Base-by-base conservation (phyloP, 371 early-diverging fungal genomes). In the Mucor velutinosus region DNA sequence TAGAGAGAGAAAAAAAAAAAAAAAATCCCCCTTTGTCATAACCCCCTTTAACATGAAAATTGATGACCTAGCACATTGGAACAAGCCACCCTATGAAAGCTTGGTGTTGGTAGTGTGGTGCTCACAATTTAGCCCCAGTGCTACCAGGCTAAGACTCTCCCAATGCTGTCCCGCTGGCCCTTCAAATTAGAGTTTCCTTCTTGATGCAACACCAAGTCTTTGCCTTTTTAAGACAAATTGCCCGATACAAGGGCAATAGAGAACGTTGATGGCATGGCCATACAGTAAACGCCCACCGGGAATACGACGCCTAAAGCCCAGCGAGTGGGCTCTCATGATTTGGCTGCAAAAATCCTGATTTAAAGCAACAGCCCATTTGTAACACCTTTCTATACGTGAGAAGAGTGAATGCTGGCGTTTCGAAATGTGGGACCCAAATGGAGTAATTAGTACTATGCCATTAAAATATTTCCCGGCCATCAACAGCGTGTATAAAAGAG, bases 381-480 rank as follows among this genome's bases (percentile, higher is more conserved):
- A 53, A 53, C 53, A 53, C 41, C 2, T 17, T 41, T 53, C 6
- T 21, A 53, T 53, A 53, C 53, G 53, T 53, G 53, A 53, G 53
- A 53, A 53, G 53, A 27, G 53, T 21, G 19, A 12, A 3, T 27
- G 23, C 8, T 53, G 14, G 53, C 27, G 53, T 53, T 53, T 25
- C 15, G 15, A 11, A 17, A 5, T 23, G 6, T 53, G 23, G 53
- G 14, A 3, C 60, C 69, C 51, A 58, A 68, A 68, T 63, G 69
- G 69, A 58, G 69, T 58, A 68, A 68, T 57, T 58, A 7, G 53
- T 27, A 14, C 21, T 53, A 53, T 53, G 35, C 29, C 21, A 43
- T 21, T 7, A 43, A 60, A 64, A 53, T 33, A 63, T 57, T 56
- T 64, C 64, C 64, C 64, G 58, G 64, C 4, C 39, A 57, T 27